A percentile compares a stretch with the other conserved stretches of the same genome.
Evolutionary conservation across 441 rosid genomes (phyloP).

Genomic region (Breynia disticha): DNA sequence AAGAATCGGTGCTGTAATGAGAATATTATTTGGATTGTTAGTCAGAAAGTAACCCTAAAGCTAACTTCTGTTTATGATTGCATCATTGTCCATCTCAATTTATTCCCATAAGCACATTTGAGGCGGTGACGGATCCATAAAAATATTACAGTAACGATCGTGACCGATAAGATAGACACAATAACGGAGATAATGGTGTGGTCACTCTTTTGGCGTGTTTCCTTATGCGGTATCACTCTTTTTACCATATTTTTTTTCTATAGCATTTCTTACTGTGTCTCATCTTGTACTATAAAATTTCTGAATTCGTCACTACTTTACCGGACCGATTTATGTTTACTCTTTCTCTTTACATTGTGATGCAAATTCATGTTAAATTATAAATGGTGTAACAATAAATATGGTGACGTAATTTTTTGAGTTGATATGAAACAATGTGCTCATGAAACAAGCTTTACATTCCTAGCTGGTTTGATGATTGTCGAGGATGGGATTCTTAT

Average conservation of each 20-base stretch:
- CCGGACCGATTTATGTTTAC: background rate
- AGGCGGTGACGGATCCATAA: too few species aligned
- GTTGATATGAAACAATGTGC: constrained; percentile 2
- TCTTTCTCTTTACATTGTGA: constrained; percentile 4
- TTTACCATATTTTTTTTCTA: too few species aligned
- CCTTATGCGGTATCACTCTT: too few species aligned
- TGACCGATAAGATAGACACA: too few species aligned
- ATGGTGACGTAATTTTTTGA: constrained; percentile 14
- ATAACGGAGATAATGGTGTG: too few species aligned
- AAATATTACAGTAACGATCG: too few species aligned
- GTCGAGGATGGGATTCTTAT: constrained; percentile 36
- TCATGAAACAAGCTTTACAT: background rate
- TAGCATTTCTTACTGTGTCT: too few species aligned
- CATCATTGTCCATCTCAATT: constrained; percentile 33
- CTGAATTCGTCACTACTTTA: too few species aligned
- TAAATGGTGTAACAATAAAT: background rate
- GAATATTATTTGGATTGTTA: constrained; percentile 28
- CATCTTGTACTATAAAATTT: too few species aligned
- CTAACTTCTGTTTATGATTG: constrained; percentile 29
- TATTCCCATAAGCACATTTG: constrained; percentile 28
- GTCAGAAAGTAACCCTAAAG: constrained; percentile 27
- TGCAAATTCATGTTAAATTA: background rate
- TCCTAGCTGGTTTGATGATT: background rate
- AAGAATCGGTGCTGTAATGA: constrained; percentile 40
- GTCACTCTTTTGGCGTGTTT: too few species aligned